Evolutionary conservation across 2,329 filamentous ascomycete genomes (phyloP).

Genomic region (Fusarium sp.): DNA sequence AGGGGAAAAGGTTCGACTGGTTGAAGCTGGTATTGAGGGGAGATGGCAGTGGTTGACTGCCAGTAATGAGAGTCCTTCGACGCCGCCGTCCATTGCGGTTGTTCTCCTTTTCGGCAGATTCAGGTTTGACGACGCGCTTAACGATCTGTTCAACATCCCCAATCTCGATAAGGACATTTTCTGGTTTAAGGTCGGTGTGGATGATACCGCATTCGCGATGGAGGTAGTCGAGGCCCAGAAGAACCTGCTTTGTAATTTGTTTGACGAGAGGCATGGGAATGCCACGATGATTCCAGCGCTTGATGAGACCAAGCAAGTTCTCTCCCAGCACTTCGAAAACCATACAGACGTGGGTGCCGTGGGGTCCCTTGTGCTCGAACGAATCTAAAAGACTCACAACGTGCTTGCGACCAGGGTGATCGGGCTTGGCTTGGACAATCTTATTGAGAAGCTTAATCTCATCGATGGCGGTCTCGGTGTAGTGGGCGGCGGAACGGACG

Average conservation of each 20-base stretch:
- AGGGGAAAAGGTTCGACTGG: constrained; percentile 76
- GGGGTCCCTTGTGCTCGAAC: constrained; percentile 97
- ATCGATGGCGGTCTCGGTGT: constrained; percentile 98
- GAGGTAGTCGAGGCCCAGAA: constrained; percentile 94
- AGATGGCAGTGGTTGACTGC: constrained; percentile 94
- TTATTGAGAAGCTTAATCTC: constrained; percentile 98
- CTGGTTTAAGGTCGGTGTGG: constrained; percentile 96
- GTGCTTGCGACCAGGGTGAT: constrained; percentile 93
- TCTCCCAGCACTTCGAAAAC: constrained; percentile 98
- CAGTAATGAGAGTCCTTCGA: constrained; percentile 93
- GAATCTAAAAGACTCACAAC: constrained; percentile 96
- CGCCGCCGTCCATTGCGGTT: constrained; percentile 91
- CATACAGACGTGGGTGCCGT: constrained; percentile 98
- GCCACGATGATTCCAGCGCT: constrained; percentile 97
- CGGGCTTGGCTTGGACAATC: constrained; percentile 94
- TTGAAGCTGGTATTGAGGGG: constrained; percentile 94
- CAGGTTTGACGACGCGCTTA: constrained; percentile 91
- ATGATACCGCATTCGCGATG: constrained; percentile 99
- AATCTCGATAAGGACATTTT: constrained; percentile 98
- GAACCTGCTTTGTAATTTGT: constrained; percentile 98
- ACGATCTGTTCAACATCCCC: constrained; percentile 99
- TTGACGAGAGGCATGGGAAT: constrained; percentile 97
- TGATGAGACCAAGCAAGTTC: constrained; percentile 94
- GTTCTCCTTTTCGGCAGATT: constrained; percentile 80
- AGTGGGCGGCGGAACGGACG: constrained; percentile 96